phyloP scores from a whole-genome alignment of 2,329 filamentous ascomycete genomes.

The Colletotrichum tofieldiae region DNA sequence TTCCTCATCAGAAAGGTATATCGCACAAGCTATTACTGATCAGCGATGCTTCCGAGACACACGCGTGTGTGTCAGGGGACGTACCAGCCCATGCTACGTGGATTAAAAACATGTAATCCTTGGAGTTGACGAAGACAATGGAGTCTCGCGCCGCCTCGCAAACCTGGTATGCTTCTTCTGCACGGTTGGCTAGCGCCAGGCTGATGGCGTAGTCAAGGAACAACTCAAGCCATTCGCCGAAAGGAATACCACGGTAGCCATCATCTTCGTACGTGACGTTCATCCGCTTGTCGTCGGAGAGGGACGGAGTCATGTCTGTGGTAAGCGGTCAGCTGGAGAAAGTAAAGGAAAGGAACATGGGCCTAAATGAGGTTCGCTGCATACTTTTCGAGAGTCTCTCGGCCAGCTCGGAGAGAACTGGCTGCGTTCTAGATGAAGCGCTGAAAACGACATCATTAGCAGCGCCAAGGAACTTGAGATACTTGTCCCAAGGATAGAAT shows the following conservation, averaged over 20 bases:
- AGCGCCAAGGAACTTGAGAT: slow-evolving; percentile 70
- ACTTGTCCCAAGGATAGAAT: slow-evolving; percentile 79
- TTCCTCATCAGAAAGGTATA: slow-evolving; percentile 85
- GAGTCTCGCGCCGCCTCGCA: slow-evolving; percentile 85
- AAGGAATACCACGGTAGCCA: slow-evolving; percentile 82
- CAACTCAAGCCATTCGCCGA: slow-evolving; percentile 89
- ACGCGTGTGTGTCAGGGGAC: background rate
- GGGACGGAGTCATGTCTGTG: slow-evolving; percentile 52
- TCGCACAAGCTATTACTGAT: slow-evolving; percentile 77
- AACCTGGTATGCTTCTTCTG: slow-evolving; percentile 83
- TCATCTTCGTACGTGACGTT: slow-evolving; percentile 55
- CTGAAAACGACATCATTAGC: slow-evolving; percentile 43
- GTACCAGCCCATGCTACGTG: slow-evolving; percentile 83
- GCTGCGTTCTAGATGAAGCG: slow-evolving; percentile 38
- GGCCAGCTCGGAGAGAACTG: slow-evolving; percentile 61
- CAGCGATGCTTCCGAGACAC: slow-evolving; percentile 6
- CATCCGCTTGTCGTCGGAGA: slow-evolving; percentile 40
- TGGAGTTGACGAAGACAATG: slow-evolving; percentile 84
- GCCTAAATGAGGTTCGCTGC: slow-evolving; percentile 45
- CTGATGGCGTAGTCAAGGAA: slow-evolving; percentile 90
- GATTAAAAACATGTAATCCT: slow-evolving; percentile 78
- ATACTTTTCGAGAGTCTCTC: slow-evolving; percentile 69
- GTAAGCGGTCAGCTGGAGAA: background rate
- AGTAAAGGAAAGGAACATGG: background rate
- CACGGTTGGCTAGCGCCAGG: slow-evolving; percentile 77